These are phyloP conservation scores for Aleurites moluccanus DNA, from an alignment of 441 rosid genomes.

Conservation along the genomic window DNA sequence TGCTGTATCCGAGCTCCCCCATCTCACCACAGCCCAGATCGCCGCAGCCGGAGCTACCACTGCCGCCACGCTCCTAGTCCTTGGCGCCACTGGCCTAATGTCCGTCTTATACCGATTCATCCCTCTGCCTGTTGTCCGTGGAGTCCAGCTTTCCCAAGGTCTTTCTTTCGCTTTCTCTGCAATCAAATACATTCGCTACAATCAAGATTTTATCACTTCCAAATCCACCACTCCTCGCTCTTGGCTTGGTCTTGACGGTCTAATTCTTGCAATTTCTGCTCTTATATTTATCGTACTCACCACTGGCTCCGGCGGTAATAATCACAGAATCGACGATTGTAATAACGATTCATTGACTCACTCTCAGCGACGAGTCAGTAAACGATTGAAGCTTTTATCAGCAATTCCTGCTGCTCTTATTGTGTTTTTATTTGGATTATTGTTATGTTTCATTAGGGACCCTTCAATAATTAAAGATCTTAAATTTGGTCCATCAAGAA, in stretches of 20 bases:
- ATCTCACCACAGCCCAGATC: conserved; percentile 25
- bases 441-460: conserved; percentile 56
- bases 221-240: conserved; percentile 37
- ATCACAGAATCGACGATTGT: conserved; percentile 15
- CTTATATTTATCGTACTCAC: conserved; percentile 52
- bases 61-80: conserved; percentile 45
- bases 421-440: conserved; percentile 59
- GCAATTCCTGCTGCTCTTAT: conserved; percentile 68
- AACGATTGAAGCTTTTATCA: conserved; percentile 41
- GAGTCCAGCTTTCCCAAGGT: conserved; percentile 73
- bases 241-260: conserved; percentile 72
- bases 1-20: conserved; percentile 41
- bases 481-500: conserved; percentile 63
- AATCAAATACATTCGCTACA: conserved; percentile 58
- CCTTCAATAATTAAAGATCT: conserved; percentile 46
- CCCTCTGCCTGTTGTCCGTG: conserved; percentile 68
- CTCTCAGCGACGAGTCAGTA: conserved; percentile 22
- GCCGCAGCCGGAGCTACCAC: conserved; percentile 63
- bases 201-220: conserved; percentile 45
- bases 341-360: neutral
- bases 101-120: conserved; percentile 47
- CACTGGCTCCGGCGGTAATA: conserved; percentile 56
- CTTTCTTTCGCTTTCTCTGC: conserved; percentile 65
- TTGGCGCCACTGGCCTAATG: conserved; percentile 75
- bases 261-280: conserved; percentile 58